phyloP scores from a whole-genome alignment of 805 yeast genomes.

The Myxozyma geophila region DNA sequence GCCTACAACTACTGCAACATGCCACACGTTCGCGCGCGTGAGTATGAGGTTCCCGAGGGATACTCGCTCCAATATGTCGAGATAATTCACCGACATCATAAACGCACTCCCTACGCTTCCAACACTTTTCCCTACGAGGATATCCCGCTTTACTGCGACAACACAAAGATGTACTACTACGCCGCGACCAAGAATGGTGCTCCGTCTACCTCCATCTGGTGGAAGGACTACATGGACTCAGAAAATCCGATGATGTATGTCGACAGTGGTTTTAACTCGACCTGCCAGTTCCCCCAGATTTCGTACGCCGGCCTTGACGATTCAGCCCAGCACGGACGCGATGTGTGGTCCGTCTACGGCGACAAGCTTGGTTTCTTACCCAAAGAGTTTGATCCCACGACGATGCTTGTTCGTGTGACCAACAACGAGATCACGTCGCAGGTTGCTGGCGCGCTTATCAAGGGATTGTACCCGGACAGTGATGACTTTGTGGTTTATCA shows the following conservation, averaged over 20 bases:
- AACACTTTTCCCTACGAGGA: constrained; percentile 47
- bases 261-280: constrained; percentile 42
- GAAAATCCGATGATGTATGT: constrained; percentile 42
- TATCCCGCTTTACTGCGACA: constrained; percentile 43
- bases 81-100: constrained; percentile 52
- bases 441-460: constrained; percentile 48
- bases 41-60: constrained; percentile 39
- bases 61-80: constrained; percentile 45
- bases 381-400: constrained; percentile 43
- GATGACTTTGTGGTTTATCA: constrained; percentile 45
- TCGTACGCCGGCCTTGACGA: constrained; percentile 50
- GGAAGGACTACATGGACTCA: constrained; percentile 40
- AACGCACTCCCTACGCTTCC: constrained; percentile 49
- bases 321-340: constrained; percentile 49
- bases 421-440: constrained; percentile 50
- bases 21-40: constrained; percentile 50
- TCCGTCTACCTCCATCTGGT: constrained; percentile 29
- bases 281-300: constrained; percentile 51
- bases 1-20: constrained; percentile 52
- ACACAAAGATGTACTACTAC: constrained; percentile 42
- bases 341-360: constrained; percentile 48
- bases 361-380: constrained; percentile 47
- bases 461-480: constrained; percentile 48
- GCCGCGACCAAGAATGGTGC: constrained; percentile 37
- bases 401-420: constrained; percentile 47